A percentile compares a stretch with the other conserved stretches of the same genome.
phyloP scores from a whole-genome alignment of 176 grass and related monocot species.

The Zoysia japonica region DNA sequence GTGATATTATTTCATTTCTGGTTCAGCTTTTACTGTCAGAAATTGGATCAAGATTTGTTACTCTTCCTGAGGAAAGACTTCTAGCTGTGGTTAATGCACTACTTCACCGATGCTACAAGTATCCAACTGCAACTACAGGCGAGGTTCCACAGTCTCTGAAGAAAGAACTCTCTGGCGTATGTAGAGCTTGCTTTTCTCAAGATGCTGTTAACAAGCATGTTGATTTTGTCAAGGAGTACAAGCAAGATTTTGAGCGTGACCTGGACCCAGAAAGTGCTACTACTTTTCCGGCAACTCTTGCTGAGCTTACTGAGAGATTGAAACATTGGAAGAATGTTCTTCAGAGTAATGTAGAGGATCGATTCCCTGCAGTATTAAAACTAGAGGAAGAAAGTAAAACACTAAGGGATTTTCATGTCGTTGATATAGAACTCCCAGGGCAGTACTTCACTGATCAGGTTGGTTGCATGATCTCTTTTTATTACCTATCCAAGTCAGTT shows the following conservation, averaged over 20 bases:
- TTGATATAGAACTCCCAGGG: conserved; percentile 92
- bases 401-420: conserved; percentile 91
- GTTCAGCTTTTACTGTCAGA: conserved; percentile 92
- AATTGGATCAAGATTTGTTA: conserved; percentile 99
- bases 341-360: conserved; percentile 97
- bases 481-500: conserved; percentile 4
- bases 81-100: conserved; percentile 96
- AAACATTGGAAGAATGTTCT: conserved; percentile 99
- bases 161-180: conserved; percentile 97
- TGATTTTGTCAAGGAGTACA: conserved; percentile 99
- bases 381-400: conserved; percentile 99
- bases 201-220: conserved; percentile 99
- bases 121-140: conserved; percentile 96
- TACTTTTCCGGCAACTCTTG: conserved; percentile 87
- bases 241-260: conserved; percentile 94
- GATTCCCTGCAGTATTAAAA: conserved; percentile 93
- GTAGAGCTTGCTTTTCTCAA: conserved; percentile 94
- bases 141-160: conserved; percentile 94
- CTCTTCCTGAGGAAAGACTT: conserved; percentile 94
- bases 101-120: conserved; percentile 98
- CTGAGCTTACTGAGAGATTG: conserved; percentile 88
- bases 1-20: conserved; percentile 39
- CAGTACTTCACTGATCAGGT: conserved; percentile 99
- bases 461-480: conserved; percentile 5
- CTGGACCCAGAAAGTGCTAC: conserved; percentile 95